phyloP scores from a whole-genome alignment of 441 rosid species.

The Gossypium schwendimanii region DNA sequence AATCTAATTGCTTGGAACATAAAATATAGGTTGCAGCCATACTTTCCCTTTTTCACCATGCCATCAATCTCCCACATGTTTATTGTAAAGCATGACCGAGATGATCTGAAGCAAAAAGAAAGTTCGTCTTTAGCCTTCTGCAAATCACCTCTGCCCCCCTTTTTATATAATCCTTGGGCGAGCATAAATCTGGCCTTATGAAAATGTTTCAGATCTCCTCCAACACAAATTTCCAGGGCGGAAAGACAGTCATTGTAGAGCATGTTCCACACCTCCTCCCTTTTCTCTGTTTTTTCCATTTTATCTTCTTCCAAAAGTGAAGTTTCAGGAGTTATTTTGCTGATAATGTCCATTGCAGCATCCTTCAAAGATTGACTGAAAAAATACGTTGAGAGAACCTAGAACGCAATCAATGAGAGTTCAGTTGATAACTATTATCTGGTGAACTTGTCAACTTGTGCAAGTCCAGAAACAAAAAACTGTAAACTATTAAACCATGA shows the following conservation, averaged over 20 bases:
- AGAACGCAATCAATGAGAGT: slow-evolving; percentile 20
- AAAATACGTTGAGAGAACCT: slow-evolving; percentile 68
- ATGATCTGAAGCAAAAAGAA: slow-evolving; percentile 93
- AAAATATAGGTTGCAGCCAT: slow-evolving; percentile 19
- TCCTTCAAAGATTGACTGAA: slow-evolving; percentile 60
- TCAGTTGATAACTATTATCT: background rate
- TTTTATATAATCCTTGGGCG: slow-evolving; percentile 77
- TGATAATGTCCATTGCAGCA: slow-evolving; percentile 40
- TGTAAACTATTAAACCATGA: background rate
- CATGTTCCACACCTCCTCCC: slow-evolving; percentile 78
- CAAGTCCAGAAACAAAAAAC: slow-evolving; percentile 10
- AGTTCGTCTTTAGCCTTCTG: slow-evolving; percentile 95
- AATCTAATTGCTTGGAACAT: slow-evolving; percentile 5
- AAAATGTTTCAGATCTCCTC: slow-evolving; percentile 98
- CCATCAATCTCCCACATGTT: slow-evolving; percentile 99
- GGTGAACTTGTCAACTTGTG: slow-evolving; percentile 11
- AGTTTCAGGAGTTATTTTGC: slow-evolving; percentile 40
- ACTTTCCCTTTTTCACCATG: slow-evolving; percentile 98
- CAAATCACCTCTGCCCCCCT: slow-evolving; percentile 71
- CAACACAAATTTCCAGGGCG: slow-evolving; percentile 83
- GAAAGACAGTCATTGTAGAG: slow-evolving; percentile 89
- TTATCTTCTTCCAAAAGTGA: slow-evolving; percentile 34
- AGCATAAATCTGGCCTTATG: slow-evolving; percentile 98
- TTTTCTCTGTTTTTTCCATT: slow-evolving; percentile 35
- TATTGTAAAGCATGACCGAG: slow-evolving; percentile 91